Conservation (phyloP, 495 filamentous ascomycete species). For the Penicillium crystallinum region DNA sequence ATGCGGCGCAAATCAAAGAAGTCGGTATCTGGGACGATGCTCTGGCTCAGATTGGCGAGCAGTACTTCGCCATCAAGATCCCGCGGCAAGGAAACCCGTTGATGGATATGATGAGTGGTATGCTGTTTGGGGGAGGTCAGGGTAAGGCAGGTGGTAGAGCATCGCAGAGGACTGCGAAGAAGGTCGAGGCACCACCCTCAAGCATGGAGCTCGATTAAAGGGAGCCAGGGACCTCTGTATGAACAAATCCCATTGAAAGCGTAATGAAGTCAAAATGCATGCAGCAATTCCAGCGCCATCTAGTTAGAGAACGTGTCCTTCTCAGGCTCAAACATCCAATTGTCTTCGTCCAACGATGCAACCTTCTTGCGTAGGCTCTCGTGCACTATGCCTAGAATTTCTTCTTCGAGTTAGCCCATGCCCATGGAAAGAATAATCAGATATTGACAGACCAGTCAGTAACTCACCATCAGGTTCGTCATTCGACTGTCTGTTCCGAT, state of each 20-base stretch:
- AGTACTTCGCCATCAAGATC: constrained; percentile 94
- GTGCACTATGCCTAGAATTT: constrained; percentile 65
- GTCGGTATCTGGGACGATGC: constrained; percentile 74
- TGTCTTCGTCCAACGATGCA: constrained; percentile 70
- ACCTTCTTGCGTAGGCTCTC: constrained; percentile 68
- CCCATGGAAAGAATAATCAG: not conserved
- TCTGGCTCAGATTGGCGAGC: constrained; percentile 82
- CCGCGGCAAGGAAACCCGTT: constrained; percentile 83
- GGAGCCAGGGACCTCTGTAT: not conserved
- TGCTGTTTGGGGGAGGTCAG: constrained; percentile 70
- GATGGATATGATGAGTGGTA: constrained; percentile 94
- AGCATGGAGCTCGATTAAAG: constrained; percentile 52
- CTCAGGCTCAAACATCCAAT: constrained; percentile 87
- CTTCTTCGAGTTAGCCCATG: constrained; percentile 30
- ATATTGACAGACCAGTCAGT: not conserved
- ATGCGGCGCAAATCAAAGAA: constrained; percentile 70
- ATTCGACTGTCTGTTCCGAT: constrained; percentile 55
- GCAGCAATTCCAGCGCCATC: not conserved
- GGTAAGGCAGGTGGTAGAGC: constrained; percentile 40
- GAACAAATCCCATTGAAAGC: constrained; percentile 12
- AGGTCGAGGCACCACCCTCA: constrained; percentile 45
- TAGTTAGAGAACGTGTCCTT: constrained; percentile 32
- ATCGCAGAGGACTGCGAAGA: constrained; percentile 37
- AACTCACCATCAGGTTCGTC: constrained; percentile 63
- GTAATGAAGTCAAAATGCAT: constrained; percentile 21